phyloP scores from a whole-genome alignment of 1,139 yeast genomes.

The Eremothecium coryli region DNA sequence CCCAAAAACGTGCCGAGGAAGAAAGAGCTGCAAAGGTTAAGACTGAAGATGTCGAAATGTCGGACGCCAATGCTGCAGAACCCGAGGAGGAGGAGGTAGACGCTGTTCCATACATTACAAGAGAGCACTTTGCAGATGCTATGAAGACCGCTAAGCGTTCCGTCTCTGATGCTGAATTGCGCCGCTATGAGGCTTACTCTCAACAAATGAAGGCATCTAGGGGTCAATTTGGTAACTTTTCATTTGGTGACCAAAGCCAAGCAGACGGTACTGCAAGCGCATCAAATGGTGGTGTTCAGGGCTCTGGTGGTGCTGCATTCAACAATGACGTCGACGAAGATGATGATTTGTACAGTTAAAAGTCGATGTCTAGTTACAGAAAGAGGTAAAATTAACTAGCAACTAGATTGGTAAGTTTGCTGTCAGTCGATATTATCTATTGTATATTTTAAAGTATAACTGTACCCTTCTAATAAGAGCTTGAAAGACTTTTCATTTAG shows the following conservation, averaged over 20 bases:
- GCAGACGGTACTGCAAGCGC: conserved; percentile 32
- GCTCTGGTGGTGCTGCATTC: conserved; percentile 35
- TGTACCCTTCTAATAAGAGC: too few relatives aligned
- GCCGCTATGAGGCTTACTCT: conserved; percentile 98
- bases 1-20: conserved; percentile 48
- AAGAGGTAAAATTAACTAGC: too few relatives aligned
- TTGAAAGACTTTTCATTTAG: too few relatives aligned
- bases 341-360: conserved; percentile 82
- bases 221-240: conserved; percentile 77
- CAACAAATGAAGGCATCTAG: conserved; percentile 94
- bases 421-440: too few relatives aligned
- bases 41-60: conserved; percentile 58
- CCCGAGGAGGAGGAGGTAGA: conserved; percentile 63
- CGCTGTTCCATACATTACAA: conserved; percentile 91
- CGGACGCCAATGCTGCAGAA: conserved; percentile 37
- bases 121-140: conserved; percentile 93
- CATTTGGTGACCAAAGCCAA: conserved; percentile 47
- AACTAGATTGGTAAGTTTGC: too few relatives aligned
- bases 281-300: conserved; percentile 28
- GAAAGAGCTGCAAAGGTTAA: conserved; percentile 41
- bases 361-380: too few relatives aligned
- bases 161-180: conserved; percentile 91
- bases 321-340: conserved; percentile 79
- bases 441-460: too few relatives aligned
- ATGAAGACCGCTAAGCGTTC: conserved; percentile 99